Conservation (phyloP, 495 filamentous ascomycete species). For the Talaromyces nanjingensis region DNA sequence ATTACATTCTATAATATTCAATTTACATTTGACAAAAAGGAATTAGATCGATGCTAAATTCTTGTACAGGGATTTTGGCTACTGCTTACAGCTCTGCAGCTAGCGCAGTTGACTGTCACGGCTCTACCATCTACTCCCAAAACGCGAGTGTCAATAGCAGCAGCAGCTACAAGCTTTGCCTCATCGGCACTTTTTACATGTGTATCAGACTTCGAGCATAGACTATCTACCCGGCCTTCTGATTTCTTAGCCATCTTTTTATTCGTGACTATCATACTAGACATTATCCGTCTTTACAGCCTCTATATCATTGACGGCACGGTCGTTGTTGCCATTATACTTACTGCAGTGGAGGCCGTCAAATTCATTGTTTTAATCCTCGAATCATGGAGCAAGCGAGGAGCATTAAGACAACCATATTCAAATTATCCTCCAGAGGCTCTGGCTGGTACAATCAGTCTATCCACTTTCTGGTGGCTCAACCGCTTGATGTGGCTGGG, state of each 20-base stretch:
- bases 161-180: neutral
- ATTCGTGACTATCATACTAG: neutral
- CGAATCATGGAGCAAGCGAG: neutral
- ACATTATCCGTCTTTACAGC: neutral
- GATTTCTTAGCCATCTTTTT: neutral
- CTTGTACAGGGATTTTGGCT: neutral
- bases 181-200: neutral
- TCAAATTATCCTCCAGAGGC: neutral
- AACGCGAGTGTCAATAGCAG: neutral
- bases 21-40: neutral
- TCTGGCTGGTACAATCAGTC: neutral
- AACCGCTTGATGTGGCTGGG: neutral
- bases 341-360: neutral
- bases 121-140: neutral
- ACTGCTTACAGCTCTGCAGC: neutral
- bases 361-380: neutral
- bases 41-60: neutral
- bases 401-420: neutral
- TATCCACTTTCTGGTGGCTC: neutral
- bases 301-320: neutral
- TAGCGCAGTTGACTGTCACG: neutral
- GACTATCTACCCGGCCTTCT: neutral
- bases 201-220: neutral
- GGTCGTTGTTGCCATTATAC: neutral
- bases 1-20: neutral